phyloP scores from a whole-genome alignment of 495 filamentous ascomycete genomes.

The Lepidopterella palustris region DNA sequence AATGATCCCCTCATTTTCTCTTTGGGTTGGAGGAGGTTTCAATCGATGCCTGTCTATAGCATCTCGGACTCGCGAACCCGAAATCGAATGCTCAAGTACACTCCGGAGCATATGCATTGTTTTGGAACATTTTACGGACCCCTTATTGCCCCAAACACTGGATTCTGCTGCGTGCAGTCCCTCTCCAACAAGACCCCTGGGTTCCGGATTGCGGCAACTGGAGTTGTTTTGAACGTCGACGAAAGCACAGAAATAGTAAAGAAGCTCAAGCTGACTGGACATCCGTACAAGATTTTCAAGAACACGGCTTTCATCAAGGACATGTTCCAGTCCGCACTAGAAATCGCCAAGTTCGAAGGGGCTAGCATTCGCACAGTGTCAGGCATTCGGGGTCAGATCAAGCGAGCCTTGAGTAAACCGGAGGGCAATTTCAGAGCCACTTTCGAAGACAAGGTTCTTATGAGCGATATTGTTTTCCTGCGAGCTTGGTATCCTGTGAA shows the following conservation, averaged over 20 bases:
- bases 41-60: conserved; percentile 85
- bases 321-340: conserved; percentile 88
- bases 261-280: conserved; percentile 91
- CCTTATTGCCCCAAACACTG: conserved; percentile 88
- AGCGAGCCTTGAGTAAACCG: conserved; percentile 80
- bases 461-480: conserved; percentile 93
- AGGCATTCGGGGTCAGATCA: conserved; percentile 93
- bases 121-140: conserved; percentile 93
- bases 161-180: conserved; percentile 88
- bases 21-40: conserved; percentile 94
- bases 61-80: conserved; percentile 87
- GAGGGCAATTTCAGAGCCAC: conserved; percentile 94
- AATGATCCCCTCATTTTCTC: conserved; percentile 97
- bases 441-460: conserved; percentile 96
- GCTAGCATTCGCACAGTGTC: conserved; percentile 93
- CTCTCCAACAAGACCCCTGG: conserved; percentile 82
- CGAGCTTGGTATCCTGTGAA: conserved; percentile 94
- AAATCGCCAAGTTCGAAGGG: conserved; percentile 97
- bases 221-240: conserved; percentile 86
- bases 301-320: conserved; percentile 98
- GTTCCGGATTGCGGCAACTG: conserved; percentile 90
- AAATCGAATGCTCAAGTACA: conserved; percentile 97
- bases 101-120: conserved; percentile 97
- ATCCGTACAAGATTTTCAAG: conserved; percentile 96
- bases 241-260: conserved; percentile 95